Evolutionary conservation across 805 yeast genomes (phyloP).

Genomic region (Candida piceae): DNA sequence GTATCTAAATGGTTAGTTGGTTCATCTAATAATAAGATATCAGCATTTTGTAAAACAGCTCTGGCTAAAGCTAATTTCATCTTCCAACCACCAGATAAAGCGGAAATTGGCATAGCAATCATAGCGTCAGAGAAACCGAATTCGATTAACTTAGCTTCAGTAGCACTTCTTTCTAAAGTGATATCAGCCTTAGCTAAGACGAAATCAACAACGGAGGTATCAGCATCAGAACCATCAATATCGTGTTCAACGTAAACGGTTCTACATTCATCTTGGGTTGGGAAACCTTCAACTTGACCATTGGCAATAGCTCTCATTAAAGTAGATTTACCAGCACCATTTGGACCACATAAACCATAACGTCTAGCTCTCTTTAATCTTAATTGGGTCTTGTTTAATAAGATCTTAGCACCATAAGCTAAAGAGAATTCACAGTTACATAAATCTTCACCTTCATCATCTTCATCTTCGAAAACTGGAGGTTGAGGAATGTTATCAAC

Average conservation of each 20-base stretch:
- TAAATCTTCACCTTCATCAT: conserved; percentile 98
- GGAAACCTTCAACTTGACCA: conserved; percentile 99
- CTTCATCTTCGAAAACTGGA: conserved; percentile 85
- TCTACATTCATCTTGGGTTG: conserved; percentile 97
- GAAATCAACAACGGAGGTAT: conserved; percentile 88
- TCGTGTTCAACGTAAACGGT: conserved; percentile 99
- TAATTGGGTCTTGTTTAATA: conserved; percentile 98
- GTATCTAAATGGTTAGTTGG: conserved; percentile 99
- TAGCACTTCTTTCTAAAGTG: conserved; percentile 62
- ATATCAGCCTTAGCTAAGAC: conserved; percentile 79
- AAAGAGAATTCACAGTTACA: conserved; percentile 99
- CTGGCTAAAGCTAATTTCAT: conserved; percentile 99
- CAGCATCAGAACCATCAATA: conserved; percentile 97
- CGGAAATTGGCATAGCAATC: conserved; percentile 89
- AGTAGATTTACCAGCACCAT: conserved; percentile 99
- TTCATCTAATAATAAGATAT: conserved; percentile 95
- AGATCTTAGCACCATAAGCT: conserved; percentile 99
- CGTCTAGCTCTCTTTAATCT: conserved; percentile 99
- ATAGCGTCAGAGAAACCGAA: conserved; percentile 93
- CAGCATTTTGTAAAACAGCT: conserved; percentile 98
- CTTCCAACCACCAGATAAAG: conserved; percentile 99
- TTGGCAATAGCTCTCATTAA: conserved; percentile 95
- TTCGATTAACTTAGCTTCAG: conserved; percentile 72
- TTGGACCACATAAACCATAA: conserved; percentile 98
- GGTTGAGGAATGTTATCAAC: conserved; percentile 97